Conservation (phyloP, 495 filamentous ascomycete species). For the Talaromyces wortmannii region DNA sequence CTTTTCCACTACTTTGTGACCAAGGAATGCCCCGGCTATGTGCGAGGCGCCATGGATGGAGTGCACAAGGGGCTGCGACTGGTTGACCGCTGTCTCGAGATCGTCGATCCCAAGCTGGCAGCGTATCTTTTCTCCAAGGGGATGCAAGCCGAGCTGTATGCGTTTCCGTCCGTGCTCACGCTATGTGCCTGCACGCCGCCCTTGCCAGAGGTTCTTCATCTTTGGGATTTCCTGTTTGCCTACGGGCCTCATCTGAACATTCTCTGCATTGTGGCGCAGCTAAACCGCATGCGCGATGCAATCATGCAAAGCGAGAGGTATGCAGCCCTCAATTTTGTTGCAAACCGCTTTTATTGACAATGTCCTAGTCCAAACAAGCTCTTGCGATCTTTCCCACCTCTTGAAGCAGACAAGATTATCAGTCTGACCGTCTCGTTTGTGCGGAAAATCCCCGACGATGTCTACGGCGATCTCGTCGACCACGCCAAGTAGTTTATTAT, state of each 20-base stretch:
- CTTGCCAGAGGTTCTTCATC: slow-evolving; percentile 80
- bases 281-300: slow-evolving; percentile 78
- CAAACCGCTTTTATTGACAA: slow-evolving; percentile 1
- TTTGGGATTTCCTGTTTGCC: slow-evolving; percentile 98
- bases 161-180: slow-evolving; percentile 94
- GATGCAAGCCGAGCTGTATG: slow-evolving; percentile 88
- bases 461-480: slow-evolving; percentile 81
- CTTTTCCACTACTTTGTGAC: slow-evolving; percentile 88
- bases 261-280: slow-evolving; percentile 93
- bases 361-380: slow-evolving; percentile 76
- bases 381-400: slow-evolving; percentile 78
- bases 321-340: slow-evolving; percentile 13
- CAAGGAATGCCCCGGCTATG: slow-evolving; percentile 85
- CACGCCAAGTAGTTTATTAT: slow-evolving; percentile 62
- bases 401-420: slow-evolving; percentile 78
- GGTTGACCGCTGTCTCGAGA: slow-evolving; percentile 83
- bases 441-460: slow-evolving; percentile 75
- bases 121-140: slow-evolving; percentile 75
- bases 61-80: slow-evolving; percentile 87
- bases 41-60: slow-evolving; percentile 93
- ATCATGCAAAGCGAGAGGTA: slow-evolving; percentile 80
- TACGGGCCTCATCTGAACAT: slow-evolving; percentile 95
- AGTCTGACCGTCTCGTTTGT: slow-evolving; percentile 71
- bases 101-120: slow-evolving; percentile 85
- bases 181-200: slow-evolving; percentile 97